Evolutionary conservation across 495 filamentous ascomycete genomes (phyloP).

Genomic region (Symbiotaphrina buchneri): DNA sequence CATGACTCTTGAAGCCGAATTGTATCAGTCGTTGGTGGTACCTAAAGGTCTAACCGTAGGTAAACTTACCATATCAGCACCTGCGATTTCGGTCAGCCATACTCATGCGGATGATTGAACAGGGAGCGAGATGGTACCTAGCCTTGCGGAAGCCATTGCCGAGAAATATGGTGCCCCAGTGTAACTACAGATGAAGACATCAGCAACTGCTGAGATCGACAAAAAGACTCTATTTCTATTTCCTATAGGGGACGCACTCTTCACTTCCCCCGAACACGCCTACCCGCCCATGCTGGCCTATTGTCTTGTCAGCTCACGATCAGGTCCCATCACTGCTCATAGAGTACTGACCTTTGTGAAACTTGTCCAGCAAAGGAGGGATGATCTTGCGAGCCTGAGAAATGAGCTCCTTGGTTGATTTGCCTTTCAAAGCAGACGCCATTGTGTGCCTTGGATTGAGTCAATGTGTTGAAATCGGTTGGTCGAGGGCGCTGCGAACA

Average conservation of each 20-base stretch:
- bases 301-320: constrained; percentile 4
- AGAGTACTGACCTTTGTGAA: constrained; percentile 62
- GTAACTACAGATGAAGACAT: constrained; percentile 27
- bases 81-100: constrained; percentile 14
- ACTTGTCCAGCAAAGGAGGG: constrained; percentile 83
- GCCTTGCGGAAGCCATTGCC: constrained; percentile 76
- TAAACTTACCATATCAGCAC: constrained; percentile 52
- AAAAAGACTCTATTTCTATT: background rate
- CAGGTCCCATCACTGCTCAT: constrained; percentile 3
- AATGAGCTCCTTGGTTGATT: constrained; percentile 48
- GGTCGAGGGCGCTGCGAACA: no score
- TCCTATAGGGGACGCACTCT: constrained; percentile 26
- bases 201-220: background rate
- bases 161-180: constrained; percentile 96
- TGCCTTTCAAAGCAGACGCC: no score
- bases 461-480: no score
- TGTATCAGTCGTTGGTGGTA: background rate
- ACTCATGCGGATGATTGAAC: no score
- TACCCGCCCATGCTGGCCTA: constrained; percentile 79
- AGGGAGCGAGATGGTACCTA: constrained; percentile 26
- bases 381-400: constrained; percentile 72
- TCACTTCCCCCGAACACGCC: constrained; percentile 88
- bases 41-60: constrained; percentile 2
- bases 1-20: constrained; percentile 44
- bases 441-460: no score